These are phyloP conservation scores for Isatis lusitanica DNA, from an alignment of 441 rosid species.

Conservation along the genomic window DNA sequence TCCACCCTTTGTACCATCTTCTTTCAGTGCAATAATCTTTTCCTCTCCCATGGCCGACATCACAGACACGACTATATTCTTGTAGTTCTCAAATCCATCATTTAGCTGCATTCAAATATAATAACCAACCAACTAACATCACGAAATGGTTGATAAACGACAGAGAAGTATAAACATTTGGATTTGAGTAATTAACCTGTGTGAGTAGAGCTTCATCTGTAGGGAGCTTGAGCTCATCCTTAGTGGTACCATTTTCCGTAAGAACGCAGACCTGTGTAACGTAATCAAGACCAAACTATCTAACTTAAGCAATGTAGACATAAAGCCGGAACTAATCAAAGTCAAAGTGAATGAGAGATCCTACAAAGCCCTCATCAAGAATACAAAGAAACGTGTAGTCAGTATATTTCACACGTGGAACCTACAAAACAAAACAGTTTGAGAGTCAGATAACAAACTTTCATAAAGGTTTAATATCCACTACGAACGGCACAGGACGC, in stretches of 20 bases:
- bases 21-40: constrained; percentile 81
- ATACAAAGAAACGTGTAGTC: constrained; percentile 85
- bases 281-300: not conserved
- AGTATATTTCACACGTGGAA: constrained; percentile 78
- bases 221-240: constrained; percentile 93
- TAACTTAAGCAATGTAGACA: not conserved
- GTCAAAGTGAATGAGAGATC: not conserved
- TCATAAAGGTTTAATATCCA: not conserved
- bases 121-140: not conserved
- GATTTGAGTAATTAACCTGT: constrained; percentile 41
- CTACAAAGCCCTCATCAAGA: constrained; percentile 89
- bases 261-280: constrained; percentile 73
- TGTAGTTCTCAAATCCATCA: constrained; percentile 73
- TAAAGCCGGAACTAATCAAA: not conserved
- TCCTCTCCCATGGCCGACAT: constrained; percentile 95
- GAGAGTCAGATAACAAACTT: not conserved
- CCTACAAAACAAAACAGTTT: constrained; percentile 37
- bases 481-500: not conserved
- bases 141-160: not conserved
- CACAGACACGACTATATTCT: constrained; percentile 76
- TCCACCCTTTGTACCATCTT: constrained; percentile 65
- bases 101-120: constrained; percentile 48
- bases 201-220: constrained; percentile 67
- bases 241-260: constrained; percentile 76
- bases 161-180: not conserved